These are phyloP conservation scores for Akanthomyces lecanii DNA, from an alignment of 2,329 filamentous ascomycete genomes.

Conservation along the genomic window DNA sequence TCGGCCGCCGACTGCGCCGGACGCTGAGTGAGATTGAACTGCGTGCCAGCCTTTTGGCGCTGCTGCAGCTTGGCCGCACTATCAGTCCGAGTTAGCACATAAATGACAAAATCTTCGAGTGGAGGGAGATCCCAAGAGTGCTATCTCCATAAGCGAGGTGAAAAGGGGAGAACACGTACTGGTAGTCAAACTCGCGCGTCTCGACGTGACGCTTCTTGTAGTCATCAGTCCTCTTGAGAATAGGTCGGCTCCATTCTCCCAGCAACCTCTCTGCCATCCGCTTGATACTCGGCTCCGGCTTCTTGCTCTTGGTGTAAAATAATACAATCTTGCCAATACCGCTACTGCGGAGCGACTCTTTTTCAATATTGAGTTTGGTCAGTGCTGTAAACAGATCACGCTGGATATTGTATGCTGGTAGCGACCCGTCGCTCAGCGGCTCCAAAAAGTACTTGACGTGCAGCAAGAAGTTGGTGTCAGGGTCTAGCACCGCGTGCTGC, in stretches of 20 bases:
- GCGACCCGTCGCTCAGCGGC: conserved; percentile 85
- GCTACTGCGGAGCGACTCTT: conserved; percentile 83
- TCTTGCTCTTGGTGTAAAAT: conserved; percentile 95
- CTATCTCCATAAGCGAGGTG: too few species aligned
- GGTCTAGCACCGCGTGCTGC: conserved; percentile 80
- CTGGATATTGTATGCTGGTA: conserved; percentile 96
- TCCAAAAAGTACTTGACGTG: conserved; percentile 97
- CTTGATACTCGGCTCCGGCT: conserved; percentile 84
- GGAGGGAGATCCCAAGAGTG: too few species aligned
- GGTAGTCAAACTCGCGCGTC: conserved; percentile 60
- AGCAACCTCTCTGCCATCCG: conserved; percentile 88
- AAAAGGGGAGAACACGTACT: conserved; percentile 41
- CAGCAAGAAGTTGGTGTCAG: conserved; percentile 91
- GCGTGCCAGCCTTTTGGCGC: conserved; percentile 43
- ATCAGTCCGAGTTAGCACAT: not conserved
- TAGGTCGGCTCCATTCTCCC: conserved; percentile 92
- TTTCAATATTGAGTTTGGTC: conserved; percentile 77
- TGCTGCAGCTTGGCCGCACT: conserved; percentile 53
- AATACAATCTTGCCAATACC: conserved; percentile 94
- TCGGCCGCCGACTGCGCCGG: conserved; percentile 41
- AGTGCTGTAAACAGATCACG: conserved; percentile 85
- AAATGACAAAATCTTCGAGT: not conserved
- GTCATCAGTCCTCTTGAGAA: conserved; percentile 88
- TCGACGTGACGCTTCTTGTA: conserved; percentile 78
- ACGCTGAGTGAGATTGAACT: conserved; percentile 48